These are phyloP conservation scores for Didymella segeticola DNA, from an alignment of 2,329 filamentous ascomycete genomes.

Conservation along the genomic window DNA sequence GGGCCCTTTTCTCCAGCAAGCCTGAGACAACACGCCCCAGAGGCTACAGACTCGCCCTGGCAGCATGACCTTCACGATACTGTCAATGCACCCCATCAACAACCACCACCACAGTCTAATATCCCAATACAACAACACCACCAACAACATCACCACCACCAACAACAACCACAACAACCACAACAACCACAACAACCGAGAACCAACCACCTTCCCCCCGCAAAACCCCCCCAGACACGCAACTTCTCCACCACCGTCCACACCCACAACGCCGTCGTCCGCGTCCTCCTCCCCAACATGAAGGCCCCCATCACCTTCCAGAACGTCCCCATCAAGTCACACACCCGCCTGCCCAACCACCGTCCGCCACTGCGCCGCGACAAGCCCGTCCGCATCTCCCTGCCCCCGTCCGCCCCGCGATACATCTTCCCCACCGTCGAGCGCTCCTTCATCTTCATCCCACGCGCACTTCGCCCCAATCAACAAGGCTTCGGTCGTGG, in stretches of 20 bases:
- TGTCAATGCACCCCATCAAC: constrained; percentile 52
- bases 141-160: constrained; percentile 14
- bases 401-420: constrained; percentile 78
- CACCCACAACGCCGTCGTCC: constrained; percentile 83
- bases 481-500: constrained; percentile 75
- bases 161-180: constrained; percentile 26
- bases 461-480: constrained; percentile 88
- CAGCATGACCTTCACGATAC: constrained; percentile 92
- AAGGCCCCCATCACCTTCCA: constrained; percentile 73
- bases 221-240: constrained; percentile 46
- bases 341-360: constrained; percentile 93
- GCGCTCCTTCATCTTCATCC: constrained; percentile 97
- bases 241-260: constrained; percentile 80
- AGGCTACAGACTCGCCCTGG: constrained; percentile 77
- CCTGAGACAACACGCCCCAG: constrained; percentile 50
- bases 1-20: constrained; percentile 62
- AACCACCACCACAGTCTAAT: constrained; percentile 26
- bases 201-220: constrained; percentile 27
- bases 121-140: too few species aligned
- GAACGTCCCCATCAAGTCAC: constrained; percentile 82
- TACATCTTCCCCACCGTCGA: constrained; percentile 92
- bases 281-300: constrained; percentile 81
- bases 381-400: constrained; percentile 92
- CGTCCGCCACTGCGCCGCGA: constrained; percentile 91
- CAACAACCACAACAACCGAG: constrained; percentile 29